phyloP scores from a whole-genome alignment of 768 basidiomycete genomes.

The Serendipita vermifera region DNA sequence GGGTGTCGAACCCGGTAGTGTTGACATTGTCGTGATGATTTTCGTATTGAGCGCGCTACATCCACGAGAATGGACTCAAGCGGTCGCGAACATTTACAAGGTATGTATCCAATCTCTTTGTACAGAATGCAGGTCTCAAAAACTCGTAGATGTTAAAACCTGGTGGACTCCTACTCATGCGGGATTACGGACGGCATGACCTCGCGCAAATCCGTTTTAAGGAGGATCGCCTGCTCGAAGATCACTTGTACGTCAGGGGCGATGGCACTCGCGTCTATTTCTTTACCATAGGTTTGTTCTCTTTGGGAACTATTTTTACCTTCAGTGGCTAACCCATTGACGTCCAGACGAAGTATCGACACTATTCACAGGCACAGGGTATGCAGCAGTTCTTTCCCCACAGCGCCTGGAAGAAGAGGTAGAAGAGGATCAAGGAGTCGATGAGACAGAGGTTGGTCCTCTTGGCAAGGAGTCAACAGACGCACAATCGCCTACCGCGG shows the following conservation, averaged over 20 bases:
- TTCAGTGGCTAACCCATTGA: no score
- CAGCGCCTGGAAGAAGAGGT: not conserved
- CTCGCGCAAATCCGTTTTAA: slow-evolving; percentile 93
- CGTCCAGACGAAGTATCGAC: slow-evolving; percentile 61
- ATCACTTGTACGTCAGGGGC: slow-evolving; percentile 91
- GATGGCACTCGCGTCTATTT: slow-evolving; percentile 98
- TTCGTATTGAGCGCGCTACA: slow-evolving; percentile 91
- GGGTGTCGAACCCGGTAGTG: slow-evolving; percentile 48
- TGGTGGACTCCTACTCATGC: slow-evolving; percentile 66
- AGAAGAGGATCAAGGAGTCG: slow-evolving; percentile 17
- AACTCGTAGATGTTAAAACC: slow-evolving; percentile 71
- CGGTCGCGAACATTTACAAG: slow-evolving; percentile 65
- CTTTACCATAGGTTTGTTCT: slow-evolving; percentile 60
- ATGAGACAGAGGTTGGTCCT: not conserved
- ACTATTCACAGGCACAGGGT: slow-evolving; percentile 55
- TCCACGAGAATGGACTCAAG: slow-evolving; percentile 79
- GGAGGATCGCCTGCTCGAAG: slow-evolving; percentile 69
- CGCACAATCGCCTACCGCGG: slow-evolving; percentile 2
- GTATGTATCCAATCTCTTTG: slow-evolving; percentile 28
- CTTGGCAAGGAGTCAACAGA: slow-evolving; percentile 3
- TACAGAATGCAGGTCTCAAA: not conserved
- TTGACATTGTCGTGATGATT: slow-evolving; percentile 83
- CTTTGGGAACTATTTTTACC: not conserved
- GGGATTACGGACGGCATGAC: slow-evolving; percentile 93
- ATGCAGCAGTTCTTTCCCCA: slow-evolving; percentile 8